A percentile compares a stretch with the other conserved stretches of the same genome.
These are phyloP conservation scores for Craterostigma plantagineum DNA, from an alignment of 257 asterid species.

Conservation along the genomic window DNA sequence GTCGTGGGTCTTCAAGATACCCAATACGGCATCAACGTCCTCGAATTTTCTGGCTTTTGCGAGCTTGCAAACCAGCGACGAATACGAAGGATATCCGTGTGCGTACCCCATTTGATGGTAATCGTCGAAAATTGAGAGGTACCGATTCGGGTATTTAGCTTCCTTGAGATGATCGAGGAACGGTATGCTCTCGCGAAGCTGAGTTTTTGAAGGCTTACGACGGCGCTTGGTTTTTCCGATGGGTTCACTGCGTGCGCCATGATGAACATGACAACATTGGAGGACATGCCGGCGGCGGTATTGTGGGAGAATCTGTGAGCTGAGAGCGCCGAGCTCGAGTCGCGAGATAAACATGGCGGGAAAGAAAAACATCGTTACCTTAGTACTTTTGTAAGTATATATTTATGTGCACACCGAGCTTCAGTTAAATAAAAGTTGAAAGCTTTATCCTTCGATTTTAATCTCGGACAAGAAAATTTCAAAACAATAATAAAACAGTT, in stretches of 20 bases:
- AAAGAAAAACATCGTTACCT: too few relatives aligned
- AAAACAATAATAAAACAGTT: too few relatives aligned
- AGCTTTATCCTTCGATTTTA: too few relatives aligned
- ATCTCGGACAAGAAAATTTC: too few relatives aligned
- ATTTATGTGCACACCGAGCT: too few relatives aligned
- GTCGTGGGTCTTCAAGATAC: conserved; percentile 21
- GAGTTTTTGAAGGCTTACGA: conserved; percentile 22
- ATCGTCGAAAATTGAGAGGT: conserved; percentile 34
- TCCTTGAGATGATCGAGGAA: conserved; percentile 49
- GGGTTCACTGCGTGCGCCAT: conserved; percentile 11
- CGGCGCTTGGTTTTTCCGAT: conserved; percentile 15
- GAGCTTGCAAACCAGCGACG: conserved; percentile 61
- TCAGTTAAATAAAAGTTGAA: too few relatives aligned
- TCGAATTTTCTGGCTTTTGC: conserved; percentile 42
- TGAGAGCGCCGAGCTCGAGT: too few relatives aligned
- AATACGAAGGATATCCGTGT: conserved; percentile 76
- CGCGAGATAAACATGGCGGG: too few relatives aligned
- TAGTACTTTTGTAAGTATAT: too few relatives aligned
- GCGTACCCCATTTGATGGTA: conserved; percentile 38
- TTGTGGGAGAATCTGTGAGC: conserved; percentile 7
- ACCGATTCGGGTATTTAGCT: conserved; percentile 32
- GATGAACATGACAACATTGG: conserved; percentile 15
- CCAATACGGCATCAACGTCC: conserved; percentile 38
- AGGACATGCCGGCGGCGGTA: conserved; percentile 1
- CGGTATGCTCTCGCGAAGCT: conserved; percentile 36